A percentile compares a stretch with the other conserved stretches of the same genome.
These are phyloP conservation scores for Dalbergia cochinchinensis DNA, from an alignment of 306 rosid genomes.

Conservation along the genomic window DNA sequence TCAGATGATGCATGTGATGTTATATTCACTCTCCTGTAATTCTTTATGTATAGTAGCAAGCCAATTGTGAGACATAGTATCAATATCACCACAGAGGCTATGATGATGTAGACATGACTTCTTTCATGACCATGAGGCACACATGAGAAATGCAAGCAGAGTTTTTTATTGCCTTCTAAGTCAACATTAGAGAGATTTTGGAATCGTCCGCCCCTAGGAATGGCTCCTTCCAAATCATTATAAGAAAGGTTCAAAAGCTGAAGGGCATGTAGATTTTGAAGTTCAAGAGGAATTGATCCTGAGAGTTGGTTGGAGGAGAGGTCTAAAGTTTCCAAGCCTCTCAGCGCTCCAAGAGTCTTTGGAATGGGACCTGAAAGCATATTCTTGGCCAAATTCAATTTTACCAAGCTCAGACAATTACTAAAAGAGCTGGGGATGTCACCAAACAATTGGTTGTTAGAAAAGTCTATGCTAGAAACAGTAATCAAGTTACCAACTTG, in stretches of 20 bases:
- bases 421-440: conserved; percentile 62
- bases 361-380: conserved; percentile 77
- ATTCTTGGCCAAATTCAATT: conserved; percentile 58
- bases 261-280: conserved; percentile 51
- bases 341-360: conserved; percentile 51
- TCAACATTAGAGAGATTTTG: conserved; percentile 51
- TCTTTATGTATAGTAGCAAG: conserved; percentile 45
- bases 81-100: conserved; percentile 39
- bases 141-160: conserved; percentile 59
- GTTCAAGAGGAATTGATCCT: conserved; percentile 70
- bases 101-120: conserved; percentile 39
- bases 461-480: conserved; percentile 66
- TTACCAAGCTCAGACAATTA: conserved; percentile 67
- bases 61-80: conserved; percentile 52
- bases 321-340: conserved; percentile 69
- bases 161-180: conserved; percentile 70
- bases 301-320: conserved; percentile 78
- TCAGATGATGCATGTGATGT: conserved; percentile 30
- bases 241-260: conserved; percentile 65
- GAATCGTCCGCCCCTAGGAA: conserved; percentile 68
- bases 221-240: conserved; percentile 69
- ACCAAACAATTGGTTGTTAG: conserved; percentile 62
- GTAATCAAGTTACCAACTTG: conserved; percentile 50
- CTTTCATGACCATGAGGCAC: conserved; percentile 30
- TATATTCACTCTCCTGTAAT: conserved; percentile 27